These are phyloP conservation scores for Ettlia oleoabundans DNA, from an alignment of 139 green algal species.

Conservation along the genomic window DNA sequence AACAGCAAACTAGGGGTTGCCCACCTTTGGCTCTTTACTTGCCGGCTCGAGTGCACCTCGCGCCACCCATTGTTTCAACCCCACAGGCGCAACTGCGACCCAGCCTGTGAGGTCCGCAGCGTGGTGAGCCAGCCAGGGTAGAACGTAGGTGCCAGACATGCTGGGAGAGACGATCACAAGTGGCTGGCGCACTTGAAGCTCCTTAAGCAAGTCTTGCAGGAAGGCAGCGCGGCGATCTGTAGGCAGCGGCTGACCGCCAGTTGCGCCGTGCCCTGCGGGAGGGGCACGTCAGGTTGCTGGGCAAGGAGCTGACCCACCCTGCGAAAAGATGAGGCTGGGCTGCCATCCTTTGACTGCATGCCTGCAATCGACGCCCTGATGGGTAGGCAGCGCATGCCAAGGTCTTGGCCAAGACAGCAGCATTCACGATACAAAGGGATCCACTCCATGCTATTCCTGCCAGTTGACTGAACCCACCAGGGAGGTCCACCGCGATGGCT, in stretches of 20 bases:
- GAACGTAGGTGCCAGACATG: constrained; percentile 17
- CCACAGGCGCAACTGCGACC: constrained; percentile 32
- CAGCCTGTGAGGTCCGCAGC: constrained; percentile 2
- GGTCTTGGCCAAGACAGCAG: too few relatives aligned
- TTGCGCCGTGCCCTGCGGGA: constrained; percentile 26
- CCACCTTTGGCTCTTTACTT: not conserved
- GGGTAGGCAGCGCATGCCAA: too few relatives aligned
- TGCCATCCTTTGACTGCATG: too few relatives aligned
- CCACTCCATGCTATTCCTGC: too few relatives aligned
- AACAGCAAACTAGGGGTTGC: too few relatives aligned
- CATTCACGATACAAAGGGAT: too few relatives aligned
- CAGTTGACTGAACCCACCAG: too few relatives aligned
- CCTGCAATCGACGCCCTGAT: too few relatives aligned
- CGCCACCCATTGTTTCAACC: constrained; percentile 3
- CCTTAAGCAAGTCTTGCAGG: constrained; percentile 1
- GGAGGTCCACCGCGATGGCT: constrained; percentile 31
- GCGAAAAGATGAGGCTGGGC: too few relatives aligned
- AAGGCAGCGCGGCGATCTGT: not conserved
- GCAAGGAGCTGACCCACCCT: too few relatives aligned
- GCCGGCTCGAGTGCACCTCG: not conserved
- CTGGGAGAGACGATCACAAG: constrained; percentile 1
- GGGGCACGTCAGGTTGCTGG: too few relatives aligned
- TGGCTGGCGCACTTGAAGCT: not conserved
- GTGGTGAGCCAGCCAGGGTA: constrained; percentile 22
- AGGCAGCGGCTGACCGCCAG: constrained; percentile 1